Evolutionary conservation across 2,329 filamentous ascomycete genomes (phyloP).

Genomic region (Hypoxylon sp.): DNA sequence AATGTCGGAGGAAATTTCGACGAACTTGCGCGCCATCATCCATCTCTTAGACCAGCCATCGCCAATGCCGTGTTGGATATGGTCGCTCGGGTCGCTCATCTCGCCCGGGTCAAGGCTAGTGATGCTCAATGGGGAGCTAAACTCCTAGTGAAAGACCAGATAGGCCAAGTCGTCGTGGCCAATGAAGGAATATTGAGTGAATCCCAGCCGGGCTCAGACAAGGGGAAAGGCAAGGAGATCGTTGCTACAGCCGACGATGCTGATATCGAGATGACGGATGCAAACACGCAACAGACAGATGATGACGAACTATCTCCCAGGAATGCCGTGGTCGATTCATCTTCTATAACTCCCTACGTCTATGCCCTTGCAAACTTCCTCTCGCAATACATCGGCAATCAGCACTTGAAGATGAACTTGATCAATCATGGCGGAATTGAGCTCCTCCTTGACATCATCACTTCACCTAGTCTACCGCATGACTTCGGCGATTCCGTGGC

Average conservation of each 20-base stretch:
- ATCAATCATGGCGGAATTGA: conserved; percentile 85
- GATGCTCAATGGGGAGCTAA: conserved; percentile 81
- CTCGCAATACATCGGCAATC: conserved; percentile 77
- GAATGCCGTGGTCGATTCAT: conserved; percentile 44
- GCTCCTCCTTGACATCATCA: conserved; percentile 83
- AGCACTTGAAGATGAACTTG: conserved; percentile 77
- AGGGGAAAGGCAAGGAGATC: conserved; percentile 55
- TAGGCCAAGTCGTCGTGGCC: conserved; percentile 70
- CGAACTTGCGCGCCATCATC: conserved; percentile 94
- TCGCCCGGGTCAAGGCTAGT: conserved; percentile 78
- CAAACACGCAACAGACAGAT: conserved; percentile 45
- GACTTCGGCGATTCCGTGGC: conserved; percentile 76
- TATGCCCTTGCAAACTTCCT: conserved; percentile 83
- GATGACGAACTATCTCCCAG: conserved; percentile 35
- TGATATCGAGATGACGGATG: conserved; percentile 77
- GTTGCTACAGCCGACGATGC: conserved; percentile 50
- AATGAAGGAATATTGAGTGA: conserved; percentile 55
- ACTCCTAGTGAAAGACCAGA: conserved; percentile 71
- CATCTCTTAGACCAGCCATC: conserved; percentile 81
- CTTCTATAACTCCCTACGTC: conserved; percentile 75
- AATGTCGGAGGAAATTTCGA: conserved; percentile 88
- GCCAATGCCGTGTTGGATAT: conserved; percentile 89
- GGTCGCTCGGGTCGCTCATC: conserved; percentile 81
- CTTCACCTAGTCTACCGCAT: conserved; percentile 82
- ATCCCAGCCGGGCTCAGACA: conserved; percentile 43